Evolutionary conservation across 1,284 basidiomycete species (phyloP), one percentile per base, ranked within the genome.

Genomic region (Apiotrichum brassicae): DNA sequence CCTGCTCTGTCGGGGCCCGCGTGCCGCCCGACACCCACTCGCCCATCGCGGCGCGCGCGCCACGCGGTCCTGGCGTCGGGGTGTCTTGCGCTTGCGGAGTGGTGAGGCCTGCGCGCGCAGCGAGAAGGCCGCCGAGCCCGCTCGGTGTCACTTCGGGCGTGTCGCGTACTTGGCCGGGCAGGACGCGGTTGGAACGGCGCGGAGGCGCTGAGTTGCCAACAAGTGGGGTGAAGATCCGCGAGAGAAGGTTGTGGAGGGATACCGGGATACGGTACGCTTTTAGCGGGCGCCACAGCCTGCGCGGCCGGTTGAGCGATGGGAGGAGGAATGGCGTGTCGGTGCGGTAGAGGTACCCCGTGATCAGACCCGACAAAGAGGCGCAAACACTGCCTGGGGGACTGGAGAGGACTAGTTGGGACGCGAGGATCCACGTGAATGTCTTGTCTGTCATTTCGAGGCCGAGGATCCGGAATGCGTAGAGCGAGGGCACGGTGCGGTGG

Each of bases 361-460:
- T 55, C 11, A 89, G 55, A 23, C 89, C 89, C 28, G 85, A 71
- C 24, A 78, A 52, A 1, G 84, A 77, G 3, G 82, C 79, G 9
- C 81, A 71, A 6, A 79, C 65, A 7, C 86, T 86, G 3, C 81
- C 77, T 0, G 86, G 87, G 1, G 81, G 72, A 33, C 82, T 79
- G 18, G 82, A 82, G 36, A 85, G 72, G 6, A 81, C 77, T 42
- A 91, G 78, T 86, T 91, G 61, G 2, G 77, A 65, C 14, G 82
- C 84, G 8, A 86, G 71, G 32, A 85, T 66, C 65, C 86, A 88
- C 3, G 76, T 76, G 62, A 85, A 81, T 32, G 79, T 77, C 68
- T 92, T 91, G 77, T 85, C 86, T 53, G 78, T 83, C 54, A 89
- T 71, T 9, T 80, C 73, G n/a, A 89, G 56, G 5, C 86, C 85